Evolutionary conservation across 257 asterid species (phyloP).

Genomic region (Gardenia jasminoides): DNA sequence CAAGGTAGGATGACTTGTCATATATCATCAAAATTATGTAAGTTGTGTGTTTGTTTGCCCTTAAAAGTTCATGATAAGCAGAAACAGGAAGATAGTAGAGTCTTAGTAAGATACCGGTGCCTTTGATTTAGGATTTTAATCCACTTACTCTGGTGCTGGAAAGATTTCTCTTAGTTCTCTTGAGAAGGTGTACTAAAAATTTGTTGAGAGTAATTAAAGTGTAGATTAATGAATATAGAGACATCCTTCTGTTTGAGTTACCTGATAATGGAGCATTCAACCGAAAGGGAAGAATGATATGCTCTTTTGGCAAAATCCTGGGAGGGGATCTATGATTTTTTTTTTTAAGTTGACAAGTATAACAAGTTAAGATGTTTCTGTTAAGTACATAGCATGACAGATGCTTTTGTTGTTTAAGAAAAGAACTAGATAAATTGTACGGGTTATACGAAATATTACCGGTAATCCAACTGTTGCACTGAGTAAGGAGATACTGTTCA

Average conservation of each 20-base stretch:
- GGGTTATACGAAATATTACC: conserved; percentile 30
- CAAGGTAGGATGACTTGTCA: not conserved
- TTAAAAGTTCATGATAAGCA: not conserved
- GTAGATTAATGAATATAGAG: not conserved
- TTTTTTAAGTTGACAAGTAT: no score
- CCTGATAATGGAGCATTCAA: not conserved
- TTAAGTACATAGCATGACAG: not conserved
- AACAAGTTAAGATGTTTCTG: not conserved
- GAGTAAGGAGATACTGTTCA: conserved; percentile 63
- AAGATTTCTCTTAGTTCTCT: not conserved
- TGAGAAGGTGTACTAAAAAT: not conserved
- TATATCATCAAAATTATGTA: not conserved
- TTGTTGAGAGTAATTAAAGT: not conserved
- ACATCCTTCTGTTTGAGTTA: not conserved
- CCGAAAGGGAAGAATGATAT: not conserved
- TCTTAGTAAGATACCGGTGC: not conserved
- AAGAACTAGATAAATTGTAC: not conserved
- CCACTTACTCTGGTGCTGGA: not conserved
- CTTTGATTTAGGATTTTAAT: not conserved
- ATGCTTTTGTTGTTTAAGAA: not conserved
- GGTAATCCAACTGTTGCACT: conserved; percentile 81
- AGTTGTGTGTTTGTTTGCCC: not conserved
- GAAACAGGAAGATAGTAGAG: not conserved
- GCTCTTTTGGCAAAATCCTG: not conserved
- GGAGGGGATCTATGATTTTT: not conserved